A percentile compares a stretch with the other conserved stretches of the same genome.
phyloP scores from a whole-genome alignment of 495 filamentous ascomycete genomes.

The Penicillium atrosanguineum region DNA sequence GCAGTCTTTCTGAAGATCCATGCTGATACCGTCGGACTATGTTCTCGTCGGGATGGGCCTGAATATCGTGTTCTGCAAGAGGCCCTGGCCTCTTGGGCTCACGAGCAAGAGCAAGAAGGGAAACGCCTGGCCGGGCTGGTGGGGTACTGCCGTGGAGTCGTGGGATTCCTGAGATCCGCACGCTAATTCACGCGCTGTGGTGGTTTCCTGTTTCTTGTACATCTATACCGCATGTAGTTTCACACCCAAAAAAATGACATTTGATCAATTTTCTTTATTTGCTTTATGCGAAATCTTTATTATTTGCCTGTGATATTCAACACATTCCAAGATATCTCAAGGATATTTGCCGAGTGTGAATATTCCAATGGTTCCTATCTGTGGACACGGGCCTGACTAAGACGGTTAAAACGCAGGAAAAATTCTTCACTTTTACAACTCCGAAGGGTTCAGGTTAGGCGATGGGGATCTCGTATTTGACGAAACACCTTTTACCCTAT shows the following conservation, averaged over 20 bases:
- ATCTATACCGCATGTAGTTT: background rate
- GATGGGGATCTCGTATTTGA: conserved; percentile 74
- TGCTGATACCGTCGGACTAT: conserved; percentile 52
- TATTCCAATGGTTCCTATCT: background rate
- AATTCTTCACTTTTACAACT: background rate
- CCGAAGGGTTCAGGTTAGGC: background rate
- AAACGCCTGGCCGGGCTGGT: conserved; percentile 71
- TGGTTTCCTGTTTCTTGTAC: background rate
- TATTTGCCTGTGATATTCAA: background rate
- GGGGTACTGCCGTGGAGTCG: conserved; percentile 83
- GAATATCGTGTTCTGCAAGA: conserved; percentile 42
- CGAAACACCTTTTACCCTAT: conserved; percentile 56
- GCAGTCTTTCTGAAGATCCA: conserved; percentile 82
- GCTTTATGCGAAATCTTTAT: background rate
- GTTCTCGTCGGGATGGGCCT: conserved; percentile 41
- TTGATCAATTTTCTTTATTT: background rate
- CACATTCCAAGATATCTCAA: too few species aligned
- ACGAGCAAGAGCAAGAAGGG: conserved; percentile 63
- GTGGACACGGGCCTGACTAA: background rate
- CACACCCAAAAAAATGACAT: background rate
- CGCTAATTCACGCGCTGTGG: conserved; percentile 18
- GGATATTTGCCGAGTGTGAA: too few species aligned
- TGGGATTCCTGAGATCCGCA: conserved; percentile 78
- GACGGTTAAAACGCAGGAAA: background rate
- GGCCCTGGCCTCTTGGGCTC: conserved; percentile 62